A percentile compares a stretch with the other conserved stretches of the same genome.
Conservation (phyloP, 2,329 filamentous ascomycete species). For the Ceratocystis cubensis region DNA sequence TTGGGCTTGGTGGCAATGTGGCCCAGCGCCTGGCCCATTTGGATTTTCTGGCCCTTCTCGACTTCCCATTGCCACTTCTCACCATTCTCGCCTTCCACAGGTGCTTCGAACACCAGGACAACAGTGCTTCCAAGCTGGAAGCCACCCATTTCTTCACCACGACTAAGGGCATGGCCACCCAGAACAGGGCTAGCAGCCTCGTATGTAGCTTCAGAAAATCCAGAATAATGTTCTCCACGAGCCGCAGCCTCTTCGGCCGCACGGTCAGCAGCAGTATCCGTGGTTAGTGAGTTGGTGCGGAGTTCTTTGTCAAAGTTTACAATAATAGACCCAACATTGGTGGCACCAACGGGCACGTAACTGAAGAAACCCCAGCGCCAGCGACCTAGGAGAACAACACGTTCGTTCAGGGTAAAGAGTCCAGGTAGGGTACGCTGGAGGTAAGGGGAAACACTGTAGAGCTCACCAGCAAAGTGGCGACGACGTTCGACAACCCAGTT, state of each 20-base stretch:
- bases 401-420: conserved; percentile 91
- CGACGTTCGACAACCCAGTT: conserved; percentile 91
- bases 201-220: conserved; percentile 88
- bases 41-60: conserved; percentile 74
- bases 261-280: conserved; percentile 80
- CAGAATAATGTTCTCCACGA: conserved; percentile 71
- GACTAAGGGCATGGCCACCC: conserved; percentile 66
- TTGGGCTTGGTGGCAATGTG: conserved; percentile 47
- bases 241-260: conserved; percentile 68
- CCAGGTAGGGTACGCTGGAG: conserved; percentile 84
- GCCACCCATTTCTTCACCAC: conserved; percentile 95
- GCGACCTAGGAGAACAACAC: conserved; percentile 80
- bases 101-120: conserved; percentile 92
- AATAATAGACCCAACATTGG: conserved; percentile 92
- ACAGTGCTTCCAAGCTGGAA: conserved; percentile 93
- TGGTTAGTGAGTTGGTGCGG: conserved; percentile 80
- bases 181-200: conserved; percentile 62
- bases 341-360: conserved; percentile 89
- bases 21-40: conserved; percentile 78
- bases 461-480: conserved; percentile 93
- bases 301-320: conserved; percentile 95
- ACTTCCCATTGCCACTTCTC: conserved; percentile 64
- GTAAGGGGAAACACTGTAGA: conserved; percentile 91
- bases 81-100: conserved; percentile 36
- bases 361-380: conserved; percentile 98